Evolutionary conservation across 1,139 yeast species (phyloP).

Genomic region (Blastobotrys petasosporus): DNA sequence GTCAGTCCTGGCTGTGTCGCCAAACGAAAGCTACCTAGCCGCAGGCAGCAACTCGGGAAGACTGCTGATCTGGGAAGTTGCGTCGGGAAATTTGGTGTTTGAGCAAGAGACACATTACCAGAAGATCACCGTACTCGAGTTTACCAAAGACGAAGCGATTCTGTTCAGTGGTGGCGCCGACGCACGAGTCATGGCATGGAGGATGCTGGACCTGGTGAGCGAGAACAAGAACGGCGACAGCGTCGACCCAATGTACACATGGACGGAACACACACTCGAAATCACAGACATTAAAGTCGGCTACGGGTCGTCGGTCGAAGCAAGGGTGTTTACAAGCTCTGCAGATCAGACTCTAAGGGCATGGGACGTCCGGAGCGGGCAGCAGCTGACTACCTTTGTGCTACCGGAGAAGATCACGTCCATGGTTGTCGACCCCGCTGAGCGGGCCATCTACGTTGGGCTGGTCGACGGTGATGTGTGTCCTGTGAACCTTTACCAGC

Average conservation of each 20-base stretch:
- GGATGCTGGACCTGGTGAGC: conserved; percentile 52
- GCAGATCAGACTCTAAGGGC: conserved; percentile 67
- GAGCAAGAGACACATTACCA: conserved; percentile 87
- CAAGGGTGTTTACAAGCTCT: conserved; percentile 67
- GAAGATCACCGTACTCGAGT: conserved; percentile 51
- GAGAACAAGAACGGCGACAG: conserved; percentile 30
- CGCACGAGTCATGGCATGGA: conserved; percentile 75
- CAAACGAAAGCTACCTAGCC: conserved; percentile 51
- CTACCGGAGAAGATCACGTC: conserved; percentile 53
- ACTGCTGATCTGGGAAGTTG: conserved; percentile 76
- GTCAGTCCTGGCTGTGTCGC: conserved; percentile 48
- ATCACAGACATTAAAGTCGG: conserved; percentile 57
- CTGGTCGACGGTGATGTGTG: conserved; percentile 57
- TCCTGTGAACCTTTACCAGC: conserved; percentile 49
- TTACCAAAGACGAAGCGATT: conserved; percentile 61
- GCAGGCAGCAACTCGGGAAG: conserved; percentile 76
- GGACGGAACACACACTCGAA: conserved; percentile 73
- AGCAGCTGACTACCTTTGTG: conserved; percentile 64
- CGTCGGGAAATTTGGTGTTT: conserved; percentile 67
- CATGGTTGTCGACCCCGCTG: conserved; percentile 74
- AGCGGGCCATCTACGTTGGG: conserved; percentile 69
- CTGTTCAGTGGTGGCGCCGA: conserved; percentile 76
- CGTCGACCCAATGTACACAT: conserved; percentile 41
- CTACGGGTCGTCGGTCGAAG: conserved; percentile 49
- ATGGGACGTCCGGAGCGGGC: conserved; percentile 32